Evolutionary conservation across 805 yeast species (phyloP).

Genomic region (Schwanniomyces polymorphus): DNA sequence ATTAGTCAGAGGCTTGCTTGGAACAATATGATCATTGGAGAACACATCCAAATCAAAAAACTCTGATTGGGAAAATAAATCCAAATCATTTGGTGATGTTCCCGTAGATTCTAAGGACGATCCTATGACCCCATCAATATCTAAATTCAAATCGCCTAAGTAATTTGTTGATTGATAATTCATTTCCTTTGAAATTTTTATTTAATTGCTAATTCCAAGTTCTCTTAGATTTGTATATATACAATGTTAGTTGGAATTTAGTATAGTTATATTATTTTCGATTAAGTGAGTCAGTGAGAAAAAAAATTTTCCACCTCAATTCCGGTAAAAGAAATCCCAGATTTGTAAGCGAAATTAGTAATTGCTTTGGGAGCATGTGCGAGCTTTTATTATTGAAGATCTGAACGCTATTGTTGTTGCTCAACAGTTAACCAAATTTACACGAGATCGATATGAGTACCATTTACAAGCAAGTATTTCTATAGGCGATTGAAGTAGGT

Average conservation of each 20-base stretch:
- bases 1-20: conserved; percentile 8
- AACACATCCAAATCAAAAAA: conserved; percentile 40
- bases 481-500: too few relatives aligned
- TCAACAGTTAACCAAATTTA: too few relatives aligned
- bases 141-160: conserved; percentile 39
- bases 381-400: too few relatives aligned
- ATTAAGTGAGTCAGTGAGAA: not conserved
- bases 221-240: not conserved
- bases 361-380: not conserved
- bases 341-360: not conserved
- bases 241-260: not conserved
- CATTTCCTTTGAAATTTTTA: conserved; percentile 18
- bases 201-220: not conserved
- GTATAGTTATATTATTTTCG: not conserved
- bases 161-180: conserved; percentile 43
- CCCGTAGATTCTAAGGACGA: conserved; percentile 1
- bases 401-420: too few relatives aligned
- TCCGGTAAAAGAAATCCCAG: not conserved
- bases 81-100: conserved; percentile 30
- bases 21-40: conserved; percentile 14
- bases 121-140: conserved; percentile 22
- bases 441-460: too few relatives aligned
- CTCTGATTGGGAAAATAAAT: conserved; percentile 38
- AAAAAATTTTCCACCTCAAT: not conserved
- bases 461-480: too few relatives aligned